A percentile compares a stretch with the other conserved stretches of the same genome.
Conservation (phyloP, 495 filamentous ascomycete genomes). For the Trichoderma gamsii region DNA sequence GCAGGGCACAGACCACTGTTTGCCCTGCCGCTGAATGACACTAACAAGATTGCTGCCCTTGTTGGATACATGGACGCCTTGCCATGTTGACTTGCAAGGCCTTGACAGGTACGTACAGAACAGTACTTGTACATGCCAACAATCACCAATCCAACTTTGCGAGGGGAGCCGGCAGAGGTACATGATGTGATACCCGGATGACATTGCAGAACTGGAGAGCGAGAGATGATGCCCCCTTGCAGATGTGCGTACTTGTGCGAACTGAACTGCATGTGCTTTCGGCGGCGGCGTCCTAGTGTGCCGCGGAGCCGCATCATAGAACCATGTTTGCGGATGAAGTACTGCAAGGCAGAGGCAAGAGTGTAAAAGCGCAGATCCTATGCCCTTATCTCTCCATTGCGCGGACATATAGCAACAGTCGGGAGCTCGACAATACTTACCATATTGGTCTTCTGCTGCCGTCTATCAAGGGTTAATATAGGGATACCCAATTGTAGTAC, state of each 20-base stretch:
- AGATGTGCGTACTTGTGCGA: background rate
- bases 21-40: conserved; percentile 1
- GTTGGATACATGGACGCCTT: conserved; percentile 12
- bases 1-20: background rate
- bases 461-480: no score
- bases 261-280: background rate
- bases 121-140: background rate
- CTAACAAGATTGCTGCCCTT: conserved; percentile 5
- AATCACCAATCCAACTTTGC: background rate
- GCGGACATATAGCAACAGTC: background rate
- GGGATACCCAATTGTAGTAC: no score
- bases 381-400: background rate
- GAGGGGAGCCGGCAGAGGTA: background rate
- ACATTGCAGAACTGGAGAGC: background rate
- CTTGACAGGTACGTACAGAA: conserved; percentile 1
- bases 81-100: conserved; percentile 1
- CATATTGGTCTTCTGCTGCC: no score
- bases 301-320: conserved; percentile 4
- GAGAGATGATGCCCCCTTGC: background rate
- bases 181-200: background rate
- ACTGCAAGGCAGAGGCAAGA: background rate
- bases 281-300: background rate
- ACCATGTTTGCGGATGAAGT: background rate
- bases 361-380: background rate
- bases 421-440: background rate